Conservation (phyloP, 2,329 filamentous ascomycete genomes). For the Trichoderma gracile region DNA sequence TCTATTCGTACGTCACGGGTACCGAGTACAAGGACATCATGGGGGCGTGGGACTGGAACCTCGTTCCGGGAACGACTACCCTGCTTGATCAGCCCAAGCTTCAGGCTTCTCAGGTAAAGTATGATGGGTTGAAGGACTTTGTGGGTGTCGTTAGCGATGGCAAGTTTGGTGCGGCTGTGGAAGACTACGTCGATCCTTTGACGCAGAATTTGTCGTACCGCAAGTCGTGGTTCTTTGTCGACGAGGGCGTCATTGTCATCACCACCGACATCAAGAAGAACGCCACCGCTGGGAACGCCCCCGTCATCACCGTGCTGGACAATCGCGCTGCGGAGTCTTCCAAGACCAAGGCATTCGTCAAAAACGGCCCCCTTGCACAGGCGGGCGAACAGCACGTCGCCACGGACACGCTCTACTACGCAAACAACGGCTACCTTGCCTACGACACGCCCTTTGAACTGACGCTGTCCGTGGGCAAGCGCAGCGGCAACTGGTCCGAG, state of each 20-base stretch:
- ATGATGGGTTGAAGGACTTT: conserved; percentile 29
- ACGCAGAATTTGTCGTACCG: conserved; percentile 29
- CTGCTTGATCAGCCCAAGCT: conserved; percentile 28
- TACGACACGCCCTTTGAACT: conserved; percentile 29
- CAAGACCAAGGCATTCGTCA: conserved; percentile 23
- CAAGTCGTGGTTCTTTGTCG: conserved; percentile 32
- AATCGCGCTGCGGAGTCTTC: conserved; percentile 27
- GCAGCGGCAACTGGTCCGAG: conserved; percentile 32
- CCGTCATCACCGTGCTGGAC: conserved; percentile 31
- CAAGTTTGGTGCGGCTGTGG: conserved; percentile 27
- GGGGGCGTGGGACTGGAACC: conserved; percentile 33
- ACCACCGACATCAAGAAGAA: conserved; percentile 27
- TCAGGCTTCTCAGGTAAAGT: conserved; percentile 11
- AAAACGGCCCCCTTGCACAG: conserved; percentile 18
- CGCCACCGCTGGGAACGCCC: not conserved
- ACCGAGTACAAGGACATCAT: conserved; percentile 33
- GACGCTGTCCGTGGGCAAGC: conserved; percentile 28
- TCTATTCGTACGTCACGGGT: conserved; percentile 32
- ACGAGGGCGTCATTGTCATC: conserved; percentile 30
- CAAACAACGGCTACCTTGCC: conserved; percentile 30
- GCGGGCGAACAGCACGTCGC: not conserved
- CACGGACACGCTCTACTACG: conserved; percentile 28
- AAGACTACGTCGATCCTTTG: conserved; percentile 30
- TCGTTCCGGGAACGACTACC: conserved; percentile 31
- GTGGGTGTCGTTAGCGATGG: conserved; percentile 33